Evolutionary conservation across 2,329 filamentous ascomycete species (phyloP).

Genomic region (Aspergillus cejpii): DNA sequence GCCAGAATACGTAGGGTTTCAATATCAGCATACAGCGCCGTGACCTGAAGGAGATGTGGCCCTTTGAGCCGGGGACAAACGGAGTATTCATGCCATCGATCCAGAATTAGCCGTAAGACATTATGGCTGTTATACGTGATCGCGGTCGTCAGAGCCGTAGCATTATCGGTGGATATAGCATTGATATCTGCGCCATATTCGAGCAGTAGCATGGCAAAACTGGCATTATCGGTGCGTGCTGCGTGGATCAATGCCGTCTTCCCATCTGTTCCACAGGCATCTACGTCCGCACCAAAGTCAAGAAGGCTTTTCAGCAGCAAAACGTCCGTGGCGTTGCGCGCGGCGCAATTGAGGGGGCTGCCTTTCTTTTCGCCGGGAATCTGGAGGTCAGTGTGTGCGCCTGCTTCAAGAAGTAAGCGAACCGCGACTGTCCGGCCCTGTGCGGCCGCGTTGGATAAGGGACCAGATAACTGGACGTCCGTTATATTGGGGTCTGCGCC

Average conservation of each 20-base stretch:
- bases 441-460: neutral
- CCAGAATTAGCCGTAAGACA: neutral
- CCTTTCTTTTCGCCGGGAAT: constrained; percentile 3
- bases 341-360: constrained; percentile 2
- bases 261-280: constrained; percentile 3
- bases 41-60: constrained; percentile 1
- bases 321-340: constrained; percentile 1
- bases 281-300: constrained; percentile 2
- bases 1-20: constrained; percentile 2
- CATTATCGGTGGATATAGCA: neutral
- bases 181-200: neutral
- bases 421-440: constrained; percentile 3
- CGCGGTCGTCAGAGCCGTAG: constrained; percentile 1
- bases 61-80: neutral
- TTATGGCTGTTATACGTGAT: constrained; percentile 4
- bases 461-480: constrained; percentile 1
- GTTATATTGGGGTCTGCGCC: constrained; percentile 3
- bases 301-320: constrained; percentile 4
- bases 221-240: constrained; percentile 1
- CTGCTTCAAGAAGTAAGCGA: constrained; percentile 2
- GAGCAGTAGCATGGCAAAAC: neutral
- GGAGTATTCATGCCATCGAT: constrained; percentile 5
- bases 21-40: constrained; percentile 1
- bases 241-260: constrained; percentile 3
- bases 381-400: neutral